phyloP scores from a whole-genome alignment of 352 stramenopile genomes.

The Phytophthora pseudosyringae region DNA sequence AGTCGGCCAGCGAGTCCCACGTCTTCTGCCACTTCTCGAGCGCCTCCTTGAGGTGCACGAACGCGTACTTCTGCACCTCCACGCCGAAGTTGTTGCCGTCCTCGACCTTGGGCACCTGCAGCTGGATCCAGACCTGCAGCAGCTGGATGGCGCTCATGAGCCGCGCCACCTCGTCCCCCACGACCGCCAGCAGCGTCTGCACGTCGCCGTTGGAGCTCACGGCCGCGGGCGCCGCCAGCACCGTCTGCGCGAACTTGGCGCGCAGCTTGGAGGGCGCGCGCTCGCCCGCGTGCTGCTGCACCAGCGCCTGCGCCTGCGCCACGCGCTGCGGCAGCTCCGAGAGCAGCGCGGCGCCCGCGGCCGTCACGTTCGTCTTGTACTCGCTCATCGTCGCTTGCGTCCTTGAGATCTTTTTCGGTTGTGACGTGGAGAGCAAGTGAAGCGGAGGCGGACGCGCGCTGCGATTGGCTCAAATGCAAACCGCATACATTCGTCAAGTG shows the following conservation, averaged over 20 bases:
- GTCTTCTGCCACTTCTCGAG: slow-evolving; percentile 76
- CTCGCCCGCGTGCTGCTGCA: slow-evolving; percentile 54
- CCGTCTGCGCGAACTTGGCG: slow-evolving; percentile 41
- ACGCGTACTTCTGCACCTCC: slow-evolving; percentile 84
- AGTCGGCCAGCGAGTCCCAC: slow-evolving; percentile 78
- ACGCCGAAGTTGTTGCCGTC: slow-evolving; percentile 91
- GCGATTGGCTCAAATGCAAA: slow-evolving; percentile 10
- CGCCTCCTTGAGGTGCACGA: slow-evolving; percentile 71
- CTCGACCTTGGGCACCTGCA: slow-evolving; percentile 76
- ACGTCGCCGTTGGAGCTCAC: slow-evolving; percentile 53
- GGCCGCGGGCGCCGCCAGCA: slow-evolving; percentile 37
- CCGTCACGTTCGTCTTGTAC: slow-evolving; percentile 52
- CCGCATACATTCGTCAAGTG: slow-evolving; percentile 9
- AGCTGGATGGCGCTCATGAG: slow-evolving; percentile 53
- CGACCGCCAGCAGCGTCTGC: slow-evolving; percentile 43
- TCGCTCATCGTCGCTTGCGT: slow-evolving; percentile 48
- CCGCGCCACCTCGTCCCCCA: slow-evolving; percentile 63
- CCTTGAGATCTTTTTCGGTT: slow-evolving; percentile 45
- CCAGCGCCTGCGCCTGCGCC: slow-evolving; percentile 48
- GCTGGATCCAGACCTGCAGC: slow-evolving; percentile 76
- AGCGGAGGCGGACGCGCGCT: neutral
- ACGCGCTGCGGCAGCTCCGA: slow-evolving; percentile 55
- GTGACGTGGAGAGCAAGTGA: slow-evolving; percentile 16
- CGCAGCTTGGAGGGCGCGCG: slow-evolving; percentile 50
- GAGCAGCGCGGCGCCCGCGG: slow-evolving; percentile 50